Evolutionary conservation across 371 early-diverging fungal species (phyloP), one percentile per base, ranked within the genome.

Genomic region (Mortierella sp.): DNA sequence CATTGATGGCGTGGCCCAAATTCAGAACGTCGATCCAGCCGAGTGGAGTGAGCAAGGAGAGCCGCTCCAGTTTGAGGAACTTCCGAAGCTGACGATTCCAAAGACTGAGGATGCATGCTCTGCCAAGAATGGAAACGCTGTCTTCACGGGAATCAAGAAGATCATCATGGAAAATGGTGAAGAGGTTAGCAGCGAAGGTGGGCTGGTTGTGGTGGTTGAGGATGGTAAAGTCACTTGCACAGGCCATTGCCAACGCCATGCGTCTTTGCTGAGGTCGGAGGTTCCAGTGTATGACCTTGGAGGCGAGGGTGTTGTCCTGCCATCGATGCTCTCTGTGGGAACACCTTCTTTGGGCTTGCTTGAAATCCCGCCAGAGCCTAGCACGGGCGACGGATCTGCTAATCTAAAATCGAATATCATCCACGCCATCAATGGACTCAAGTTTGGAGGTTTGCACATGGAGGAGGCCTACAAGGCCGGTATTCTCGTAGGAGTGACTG

Each of bases 1-100:
- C 70, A 82, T 92, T 43, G 94, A 94, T 76, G 94, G 94, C 32
- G 79, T 80, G 12, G 79, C 82, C 12, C 69, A 86, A 41, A 70
- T 80, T 54, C 39, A 54, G 26, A 50, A 57, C 27, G 62, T 48
- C 2, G 48, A 70, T 21, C 53, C 50, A n/a, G 26, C 47, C 7
- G 30, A 42, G 19, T 69, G 60, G 69, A 55, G 21, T 12, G 48
- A 43, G 19, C 50, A 56, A 19, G 53, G 11, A 1, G 30, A 50
- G n/a, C 68, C 68, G 6, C 27, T 34, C 28, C 15, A 46, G 14
- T 58, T 68, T 42, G 26, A 50, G n/a, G 51, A 72, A 14, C 21
- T 34, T 0, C 52, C 59, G n/a, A 53, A 61, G 8, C 7, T 58
- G 42, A 27, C 28, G 5, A 27, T 60, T 2, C 59, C 53, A 31